Base-by-base conservation (phyloP, 176 grass and related monocot species). In the Coix lacrymajobi region DNA sequence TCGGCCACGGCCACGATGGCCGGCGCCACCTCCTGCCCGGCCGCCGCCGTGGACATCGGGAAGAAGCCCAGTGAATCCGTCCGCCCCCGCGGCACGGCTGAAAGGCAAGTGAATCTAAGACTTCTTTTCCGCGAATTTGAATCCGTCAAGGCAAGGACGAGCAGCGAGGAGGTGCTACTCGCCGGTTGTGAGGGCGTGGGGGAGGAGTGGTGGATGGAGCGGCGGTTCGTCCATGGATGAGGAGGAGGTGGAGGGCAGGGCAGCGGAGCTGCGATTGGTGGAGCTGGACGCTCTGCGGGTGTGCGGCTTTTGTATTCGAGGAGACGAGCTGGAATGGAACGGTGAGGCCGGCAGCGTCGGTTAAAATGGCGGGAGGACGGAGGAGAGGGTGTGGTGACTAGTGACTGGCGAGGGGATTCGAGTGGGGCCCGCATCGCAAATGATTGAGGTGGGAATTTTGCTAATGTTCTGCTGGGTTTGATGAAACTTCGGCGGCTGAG, bases 291-390 rank as follows among this genome's bases (percentile, higher is more conserved):
- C 41, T 79, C 57, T 78, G 66, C 36, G 48, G 17, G 44, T n/a
- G 52, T 22, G 73, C 73, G 75, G 65, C 78, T 86, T 85, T 73
- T 86, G 88, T 77, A 82, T 78, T n/a, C 34, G 62, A 3, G 17
- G 70, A 28, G 75, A 30, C 12, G 73, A 67, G 58, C 37, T 85
- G 75, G 39, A 30, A 12, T 45, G 44, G 30, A 41, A 41, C 5
- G 20, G 46, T 22, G 37, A 61, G 76, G 38, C 66, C 73, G 79
- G 69, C 41, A 62, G 87, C 66, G 69, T 37, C 57, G 69, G 68
- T 84, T 78, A 83, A 83, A 87, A 90, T 83, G 87, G 87, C 87
- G 86, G 87, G 87, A 87, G 80, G 71, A 60, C 56, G 52, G 52
- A 69, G 61, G 45, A 46, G 14, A 51, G 11, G 62, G 20, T 37